Conservation (phyloP, 371 early-diverging fungal genomes). For the Lichtheimia hyalospora region DNA sequence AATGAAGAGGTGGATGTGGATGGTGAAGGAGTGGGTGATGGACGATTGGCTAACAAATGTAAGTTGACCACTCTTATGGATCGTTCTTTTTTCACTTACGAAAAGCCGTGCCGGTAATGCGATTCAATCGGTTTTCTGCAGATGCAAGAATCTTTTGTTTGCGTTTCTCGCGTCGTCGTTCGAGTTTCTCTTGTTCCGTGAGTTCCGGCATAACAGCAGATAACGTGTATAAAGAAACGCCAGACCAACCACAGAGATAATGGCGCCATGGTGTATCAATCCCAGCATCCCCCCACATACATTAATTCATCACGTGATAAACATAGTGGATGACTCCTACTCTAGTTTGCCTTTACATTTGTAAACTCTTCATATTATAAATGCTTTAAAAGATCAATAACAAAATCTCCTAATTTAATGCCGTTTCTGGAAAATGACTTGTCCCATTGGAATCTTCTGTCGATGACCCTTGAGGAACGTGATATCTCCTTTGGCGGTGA, state of each 20-base stretch:
- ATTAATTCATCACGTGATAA: too few relatives aligned
- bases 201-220: conserved; percentile 25
- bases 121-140: conserved; percentile 55
- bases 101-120: conserved; percentile 56
- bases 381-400: too few relatives aligned
- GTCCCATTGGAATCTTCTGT: not conserved
- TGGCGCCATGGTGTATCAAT: too few relatives aligned
- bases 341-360: too few relatives aligned
- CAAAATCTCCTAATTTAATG: not conserved
- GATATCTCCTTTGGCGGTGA: conserved; percentile 1
- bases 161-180: conserved; percentile 58
- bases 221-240: not conserved
- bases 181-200: conserved; percentile 54
- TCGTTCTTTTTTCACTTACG: conserved; percentile 24
- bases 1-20: conserved; percentile 27
- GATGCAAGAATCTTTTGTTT: conserved; percentile 61
- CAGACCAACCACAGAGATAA: too few relatives aligned
- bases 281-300: too few relatives aligned
- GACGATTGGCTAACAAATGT: conserved; percentile 20
- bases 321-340: too few relatives aligned
- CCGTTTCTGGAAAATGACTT: not conserved
- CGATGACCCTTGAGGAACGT: not conserved
- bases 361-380: too few relatives aligned
- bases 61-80: not conserved
- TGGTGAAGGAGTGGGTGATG: conserved; percentile 34